These are phyloP conservation scores for Penicillium sclerotiorum DNA, from an alignment of 2,329 filamentous ascomycete species.

Conservation along the genomic window DNA sequence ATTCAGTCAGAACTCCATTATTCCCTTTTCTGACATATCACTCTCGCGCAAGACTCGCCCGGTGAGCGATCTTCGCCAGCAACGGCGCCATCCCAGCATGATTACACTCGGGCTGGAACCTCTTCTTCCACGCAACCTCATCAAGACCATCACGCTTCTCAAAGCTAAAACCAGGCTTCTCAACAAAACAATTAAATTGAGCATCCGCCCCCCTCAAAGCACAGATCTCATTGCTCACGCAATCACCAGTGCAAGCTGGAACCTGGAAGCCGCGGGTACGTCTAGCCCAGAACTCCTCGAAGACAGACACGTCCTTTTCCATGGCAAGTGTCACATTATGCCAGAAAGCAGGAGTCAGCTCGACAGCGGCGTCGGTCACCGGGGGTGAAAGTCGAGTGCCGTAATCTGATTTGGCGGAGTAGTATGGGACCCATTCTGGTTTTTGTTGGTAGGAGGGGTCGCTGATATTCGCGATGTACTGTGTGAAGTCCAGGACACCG, in stretches of 20 bases:
- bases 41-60: conserved; percentile 10
- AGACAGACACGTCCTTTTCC: conserved; percentile 46
- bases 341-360: conserved; percentile 63
- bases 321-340: conserved; percentile 58
- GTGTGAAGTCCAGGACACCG: conserved; percentile 56
- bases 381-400: conserved; percentile 50
- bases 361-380: conserved; percentile 37
- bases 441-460: conserved; percentile 48
- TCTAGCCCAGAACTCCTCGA: conserved; percentile 52
- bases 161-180: conserved; percentile 39
- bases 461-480: conserved; percentile 58
- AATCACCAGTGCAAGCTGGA: conserved; percentile 47
- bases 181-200: conserved; percentile 55
- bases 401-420: conserved; percentile 60
- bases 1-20: too few species aligned
- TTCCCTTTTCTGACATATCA: too few species aligned
- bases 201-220: conserved; percentile 55
- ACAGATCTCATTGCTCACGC: conserved; percentile 54
- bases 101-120: conserved; percentile 23
- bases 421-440: conserved; percentile 59
- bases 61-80: conserved; percentile 22
- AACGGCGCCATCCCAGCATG: conserved; percentile 29
- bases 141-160: conserved; percentile 29
- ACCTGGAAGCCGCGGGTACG: conserved; percentile 53
- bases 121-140: conserved; percentile 1